Conservation (phyloP, 1,139 yeast species). For the Protomyces inouyei region DNA sequence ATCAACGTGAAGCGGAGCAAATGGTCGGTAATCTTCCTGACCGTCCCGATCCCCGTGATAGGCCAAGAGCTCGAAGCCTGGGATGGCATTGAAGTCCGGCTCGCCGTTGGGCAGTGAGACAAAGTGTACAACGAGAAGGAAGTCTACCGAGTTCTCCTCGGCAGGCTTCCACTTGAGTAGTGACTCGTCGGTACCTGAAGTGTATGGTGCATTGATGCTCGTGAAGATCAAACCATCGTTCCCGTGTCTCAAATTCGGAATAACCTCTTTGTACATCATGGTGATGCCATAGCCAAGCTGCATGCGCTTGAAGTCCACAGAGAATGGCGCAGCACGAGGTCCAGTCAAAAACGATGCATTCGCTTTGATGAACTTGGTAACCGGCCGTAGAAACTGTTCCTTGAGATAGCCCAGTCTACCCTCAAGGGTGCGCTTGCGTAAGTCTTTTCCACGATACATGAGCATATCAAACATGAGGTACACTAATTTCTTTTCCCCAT, state of each 20-base stretch:
- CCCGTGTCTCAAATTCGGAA: conserved; percentile 70
- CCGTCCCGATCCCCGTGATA: conserved; percentile 64
- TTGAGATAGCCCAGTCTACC: conserved; percentile 83
- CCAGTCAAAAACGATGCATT: conserved; percentile 37
- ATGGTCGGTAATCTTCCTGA: conserved; percentile 52
- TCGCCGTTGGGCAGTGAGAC: conserved; percentile 53
- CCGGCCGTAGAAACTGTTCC: conserved; percentile 78
- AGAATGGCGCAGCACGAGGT: conserved; percentile 58
- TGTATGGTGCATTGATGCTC: conserved; percentile 81
- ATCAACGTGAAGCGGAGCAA: conserved; percentile 56
- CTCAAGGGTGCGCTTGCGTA: conserved; percentile 65
- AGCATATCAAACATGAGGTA: conserved; percentile 88
- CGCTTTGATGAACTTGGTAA: conserved; percentile 57
- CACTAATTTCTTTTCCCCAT: conserved; percentile 57
- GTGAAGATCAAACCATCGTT: conserved; percentile 94
- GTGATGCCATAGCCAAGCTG: conserved; percentile 72
- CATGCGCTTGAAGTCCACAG: conserved; percentile 35
- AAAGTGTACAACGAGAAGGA: conserved; percentile 65
- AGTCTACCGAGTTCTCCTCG: conserved; percentile 88
- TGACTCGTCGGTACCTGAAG: conserved; percentile 76
- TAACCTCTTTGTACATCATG: conserved; percentile 64
- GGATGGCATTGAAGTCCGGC: conserved; percentile 64
- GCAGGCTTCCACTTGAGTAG: conserved; percentile 92
- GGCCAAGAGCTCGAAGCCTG: conserved; percentile 58
- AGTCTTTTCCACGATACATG: conserved; percentile 68